Percentiles rank a stretch among this genome's conserved stretches.
phyloP scores from a whole-genome alignment of 2,329 filamentous ascomycete species.

The Geosmithia putterillii region DNA sequence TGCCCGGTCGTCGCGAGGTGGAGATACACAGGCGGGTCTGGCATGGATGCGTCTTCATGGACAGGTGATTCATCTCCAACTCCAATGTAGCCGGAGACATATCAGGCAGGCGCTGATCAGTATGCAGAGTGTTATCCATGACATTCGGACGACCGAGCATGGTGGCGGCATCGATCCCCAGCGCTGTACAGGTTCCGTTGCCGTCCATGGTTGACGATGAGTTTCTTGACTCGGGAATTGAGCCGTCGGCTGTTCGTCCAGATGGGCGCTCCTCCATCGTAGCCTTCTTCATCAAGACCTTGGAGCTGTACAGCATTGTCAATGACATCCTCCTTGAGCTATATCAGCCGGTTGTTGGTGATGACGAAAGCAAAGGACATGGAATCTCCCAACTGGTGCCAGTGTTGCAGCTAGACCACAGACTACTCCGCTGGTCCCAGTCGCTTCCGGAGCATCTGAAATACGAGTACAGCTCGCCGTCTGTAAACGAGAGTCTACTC shows the following conservation, averaged over 20 bases:
- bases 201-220: constrained; percentile 6
- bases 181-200: not conserved
- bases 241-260: constrained; percentile 1
- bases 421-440: constrained; percentile 3
- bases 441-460: constrained; percentile 2
- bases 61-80: constrained; percentile 3
- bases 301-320: constrained; percentile 4
- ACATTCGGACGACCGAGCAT: constrained; percentile 6
- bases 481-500: not conserved
- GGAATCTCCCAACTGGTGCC: not conserved
- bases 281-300: constrained; percentile 2
- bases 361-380: not conserved
- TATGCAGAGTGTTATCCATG: constrained; percentile 4
- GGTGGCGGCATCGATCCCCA: constrained; percentile 1
- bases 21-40: constrained; percentile 4
- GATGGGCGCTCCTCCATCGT: constrained; percentile 1
- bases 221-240: constrained; percentile 1
- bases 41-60: constrained; percentile 6
- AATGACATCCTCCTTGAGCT: constrained; percentile 3
- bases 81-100: not conserved
- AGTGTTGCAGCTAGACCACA: not conserved
- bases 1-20: not conserved
- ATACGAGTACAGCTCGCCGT: not conserved
- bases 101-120: not conserved
- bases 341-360: not conserved